Percentiles rank a stretch among this genome's conserved stretches.
Evolutionary conservation across 129 eudicot species (phyloP).

Genomic region (Artemisia annua): DNA sequence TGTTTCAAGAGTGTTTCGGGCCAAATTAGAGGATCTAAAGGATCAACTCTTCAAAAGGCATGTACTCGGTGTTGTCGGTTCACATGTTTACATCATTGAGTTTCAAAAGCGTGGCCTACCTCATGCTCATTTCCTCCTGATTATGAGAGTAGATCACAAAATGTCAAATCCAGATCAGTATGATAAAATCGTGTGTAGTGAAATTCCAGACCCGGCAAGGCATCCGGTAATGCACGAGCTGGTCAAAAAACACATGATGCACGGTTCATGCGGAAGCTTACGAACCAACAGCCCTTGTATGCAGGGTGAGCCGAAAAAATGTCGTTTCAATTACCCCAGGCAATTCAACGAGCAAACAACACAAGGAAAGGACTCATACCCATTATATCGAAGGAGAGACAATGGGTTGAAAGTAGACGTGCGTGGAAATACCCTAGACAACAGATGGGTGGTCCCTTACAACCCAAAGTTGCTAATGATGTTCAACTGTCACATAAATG

Average conservation of each 20-base stretch:
- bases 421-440: neutral
- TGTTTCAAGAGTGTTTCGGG: neutral
- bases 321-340: neutral
- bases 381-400: neutral
- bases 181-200: neutral
- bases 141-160: neutral
- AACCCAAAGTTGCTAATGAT: no score
- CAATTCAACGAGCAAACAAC: neutral
- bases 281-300: neutral
- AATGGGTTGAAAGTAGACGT: neutral
- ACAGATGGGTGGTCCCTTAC: no score
- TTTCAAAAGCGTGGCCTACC: neutral
- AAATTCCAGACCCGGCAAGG: neutral
- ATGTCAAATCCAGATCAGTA: neutral
- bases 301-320: neutral
- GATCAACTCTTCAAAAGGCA: neutral
- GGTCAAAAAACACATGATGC: conserved; percentile 3
- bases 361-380: neutral
- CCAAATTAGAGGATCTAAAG: neutral
- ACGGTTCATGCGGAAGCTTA: neutral
- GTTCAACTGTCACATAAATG: no score
- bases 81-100: neutral
- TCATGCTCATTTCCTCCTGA: neutral
- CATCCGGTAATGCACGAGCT: neutral
- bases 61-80: neutral